phyloP scores from a whole-genome alignment of 2,329 filamentous ascomycete species.

The Dendryphion nanum region DNA sequence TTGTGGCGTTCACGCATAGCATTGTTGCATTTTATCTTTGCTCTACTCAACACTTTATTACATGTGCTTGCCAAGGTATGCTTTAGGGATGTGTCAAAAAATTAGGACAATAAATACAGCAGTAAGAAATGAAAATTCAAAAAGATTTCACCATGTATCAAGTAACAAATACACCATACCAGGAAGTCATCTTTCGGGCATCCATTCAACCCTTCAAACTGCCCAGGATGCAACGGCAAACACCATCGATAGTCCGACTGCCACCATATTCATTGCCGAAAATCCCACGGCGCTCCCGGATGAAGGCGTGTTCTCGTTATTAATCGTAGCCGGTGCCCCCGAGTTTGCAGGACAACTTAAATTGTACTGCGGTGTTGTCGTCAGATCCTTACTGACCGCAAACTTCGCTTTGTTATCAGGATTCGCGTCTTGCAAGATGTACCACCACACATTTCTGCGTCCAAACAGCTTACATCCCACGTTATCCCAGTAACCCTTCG shows the following conservation, averaged over 20 bases:
- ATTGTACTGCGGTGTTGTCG: constrained; percentile 53
- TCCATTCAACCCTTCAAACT: too few relatives aligned
- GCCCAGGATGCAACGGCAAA: constrained; percentile 3
- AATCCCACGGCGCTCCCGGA: background rate
- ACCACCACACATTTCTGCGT: constrained; percentile 36
- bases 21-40: too few relatives aligned
- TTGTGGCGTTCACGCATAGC: too few relatives aligned
- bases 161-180: too few relatives aligned
- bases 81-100: too few relatives aligned
- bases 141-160: too few relatives aligned
- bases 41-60: too few relatives aligned
- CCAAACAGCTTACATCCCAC: constrained; percentile 36
- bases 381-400: constrained; percentile 55
- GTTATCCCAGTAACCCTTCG: constrained; percentile 31
- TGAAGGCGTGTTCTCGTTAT: constrained; percentile 6
- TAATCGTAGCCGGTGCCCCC: constrained; percentile 13
- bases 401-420: constrained; percentile 60
- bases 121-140: too few relatives aligned
- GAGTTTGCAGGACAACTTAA: constrained; percentile 47
- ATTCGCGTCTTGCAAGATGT: constrained; percentile 44
- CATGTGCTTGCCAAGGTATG: too few relatives aligned
- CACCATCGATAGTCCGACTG: background rate
- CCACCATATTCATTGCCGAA: background rate
- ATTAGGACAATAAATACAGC: too few relatives aligned
- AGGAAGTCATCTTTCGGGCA: too few relatives aligned